Percentiles rank a stretch among this genome's conserved stretches.
phyloP scores from a whole-genome alignment of 202 grass and related monocot species.

The Dendrocalamus latiflorus region DNA sequence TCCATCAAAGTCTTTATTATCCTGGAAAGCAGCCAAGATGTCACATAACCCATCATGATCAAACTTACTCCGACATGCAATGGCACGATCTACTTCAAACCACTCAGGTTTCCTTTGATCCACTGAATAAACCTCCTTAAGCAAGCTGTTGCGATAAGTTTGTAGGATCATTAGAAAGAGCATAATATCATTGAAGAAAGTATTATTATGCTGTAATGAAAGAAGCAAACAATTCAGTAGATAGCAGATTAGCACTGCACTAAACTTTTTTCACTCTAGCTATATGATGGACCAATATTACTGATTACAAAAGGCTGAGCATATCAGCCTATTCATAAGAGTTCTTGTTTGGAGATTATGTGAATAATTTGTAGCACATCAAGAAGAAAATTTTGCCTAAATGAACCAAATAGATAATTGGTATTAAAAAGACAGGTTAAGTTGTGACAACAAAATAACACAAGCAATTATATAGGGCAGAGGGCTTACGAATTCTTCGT shows the following conservation, averaged over 20 bases:
- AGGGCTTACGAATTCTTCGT: conserved; percentile 42
- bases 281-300: too few relatives aligned
- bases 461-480: not conserved
- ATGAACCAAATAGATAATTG: not conserved
- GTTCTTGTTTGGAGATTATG: not conserved
- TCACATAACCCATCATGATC: conserved; percentile 30
- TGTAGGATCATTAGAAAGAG: not conserved
- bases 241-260: too few relatives aligned
- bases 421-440: not conserved
- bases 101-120: conserved; percentile 63
- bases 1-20: conserved; percentile 24
- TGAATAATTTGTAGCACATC: not conserved
- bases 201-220: too few relatives aligned
- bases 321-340: not conserved
- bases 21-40: conserved; percentile 23
- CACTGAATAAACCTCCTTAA: conserved; percentile 21
- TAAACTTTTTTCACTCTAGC: too few relatives aligned
- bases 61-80: conserved; percentile 46
- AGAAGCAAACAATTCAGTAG: too few relatives aligned
- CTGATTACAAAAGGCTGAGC: too few relatives aligned
- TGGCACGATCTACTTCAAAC: conserved; percentile 58
- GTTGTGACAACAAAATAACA: not conserved
- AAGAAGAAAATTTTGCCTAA: not conserved
- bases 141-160: conserved; percentile 23
- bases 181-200: not conserved